Percentiles rank a stretch among this genome's conserved stretches.
These are phyloP conservation scores for Xylariomycetidae sp. DNA, from an alignment of 2,329 filamentous ascomycete species.

Conservation along the genomic window DNA sequence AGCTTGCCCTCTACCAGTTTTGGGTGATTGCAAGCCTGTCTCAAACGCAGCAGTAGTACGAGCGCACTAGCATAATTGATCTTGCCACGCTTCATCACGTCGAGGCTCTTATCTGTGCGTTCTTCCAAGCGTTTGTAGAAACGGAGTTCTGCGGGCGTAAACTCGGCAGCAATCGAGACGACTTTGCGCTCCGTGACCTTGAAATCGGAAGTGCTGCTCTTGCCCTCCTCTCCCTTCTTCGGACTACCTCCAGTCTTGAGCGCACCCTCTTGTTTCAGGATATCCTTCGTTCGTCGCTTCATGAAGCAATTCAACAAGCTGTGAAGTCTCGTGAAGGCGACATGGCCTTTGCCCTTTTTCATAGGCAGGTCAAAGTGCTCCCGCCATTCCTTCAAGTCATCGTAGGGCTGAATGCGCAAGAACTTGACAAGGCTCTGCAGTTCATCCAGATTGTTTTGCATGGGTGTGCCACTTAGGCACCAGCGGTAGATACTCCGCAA, in stretches of 20 bases:
- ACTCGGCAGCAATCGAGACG: conserved; percentile 69
- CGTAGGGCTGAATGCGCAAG: conserved; percentile 84
- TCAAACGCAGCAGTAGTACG: conserved; percentile 80
- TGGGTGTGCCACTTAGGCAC: conserved; percentile 93
- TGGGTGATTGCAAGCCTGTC: conserved; percentile 93
- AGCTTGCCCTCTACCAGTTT: conserved; percentile 80
- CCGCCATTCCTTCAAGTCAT: conserved; percentile 81
- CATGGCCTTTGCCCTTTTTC: conserved; percentile 81
- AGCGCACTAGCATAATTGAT: conserved; percentile 91
- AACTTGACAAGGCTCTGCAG: conserved; percentile 91
- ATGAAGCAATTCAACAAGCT: conserved; percentile 87
- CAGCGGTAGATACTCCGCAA: conserved; percentile 83
- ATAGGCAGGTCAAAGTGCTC: conserved; percentile 84
- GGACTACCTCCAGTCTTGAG: conserved; percentile 64
- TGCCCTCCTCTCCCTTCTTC: conserved; percentile 37
- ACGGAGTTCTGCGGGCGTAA: conserved; percentile 70
- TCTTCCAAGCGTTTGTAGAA: conserved; percentile 84
- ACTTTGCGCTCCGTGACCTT: conserved; percentile 90
- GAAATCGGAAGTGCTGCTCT: conserved; percentile 57
- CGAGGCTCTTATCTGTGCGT: conserved; percentile 78
- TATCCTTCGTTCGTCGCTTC: conserved; percentile 97
- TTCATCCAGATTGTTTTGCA: conserved; percentile 98
- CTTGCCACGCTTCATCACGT: conserved; percentile 79
- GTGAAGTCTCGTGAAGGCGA: conserved; percentile 83
- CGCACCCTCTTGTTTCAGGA: conserved; percentile 83